A percentile compares a stretch with the other conserved stretches of the same genome.
Evolutionary conservation across 1,284 basidiomycete species (phyloP).

Genomic region (Apiotrichum laibachii): DNA sequence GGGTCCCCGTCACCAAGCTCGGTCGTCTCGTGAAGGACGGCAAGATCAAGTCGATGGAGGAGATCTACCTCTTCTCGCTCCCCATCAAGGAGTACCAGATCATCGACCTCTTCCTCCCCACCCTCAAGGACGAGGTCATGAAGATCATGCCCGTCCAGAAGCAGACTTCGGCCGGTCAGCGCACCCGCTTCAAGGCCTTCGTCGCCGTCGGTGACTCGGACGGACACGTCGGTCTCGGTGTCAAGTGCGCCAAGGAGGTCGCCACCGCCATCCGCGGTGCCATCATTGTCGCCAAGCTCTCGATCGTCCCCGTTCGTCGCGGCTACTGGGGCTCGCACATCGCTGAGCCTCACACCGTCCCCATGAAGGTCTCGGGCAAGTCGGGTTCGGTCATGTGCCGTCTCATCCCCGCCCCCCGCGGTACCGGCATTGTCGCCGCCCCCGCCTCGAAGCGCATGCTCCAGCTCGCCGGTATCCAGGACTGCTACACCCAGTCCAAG

Average conservation of each 20-base stretch:
- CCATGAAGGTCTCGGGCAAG: constrained; percentile 97
- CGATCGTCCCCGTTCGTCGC: constrained; percentile 94
- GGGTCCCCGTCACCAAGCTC: constrained; percentile 96
- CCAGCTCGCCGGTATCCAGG: constrained; percentile 96
- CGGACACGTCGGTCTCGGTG: constrained; percentile 95
- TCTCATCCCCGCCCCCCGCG: constrained; percentile 96
- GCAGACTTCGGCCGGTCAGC: constrained; percentile 99
- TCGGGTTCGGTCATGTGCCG: constrained; percentile 99
- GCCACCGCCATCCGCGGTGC: constrained; percentile 98
- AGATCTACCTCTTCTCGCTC: constrained; percentile 99
- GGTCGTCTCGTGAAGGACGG: constrained; percentile 99
- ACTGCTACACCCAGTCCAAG: constrained; percentile 78
- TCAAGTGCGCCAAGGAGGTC: constrained; percentile 99
- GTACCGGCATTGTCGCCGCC: constrained; percentile 99
- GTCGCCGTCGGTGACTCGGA: constrained; percentile 99
- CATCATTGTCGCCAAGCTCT: constrained; percentile 97
- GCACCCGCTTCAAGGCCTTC: constrained; percentile 99
- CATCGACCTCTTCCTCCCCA: constrained; percentile 94
- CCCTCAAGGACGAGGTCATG: constrained; percentile 99
- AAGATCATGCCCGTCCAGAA: constrained; percentile 99
- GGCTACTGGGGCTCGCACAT: constrained; percentile 99
- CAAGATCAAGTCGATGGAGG: constrained; percentile 99
- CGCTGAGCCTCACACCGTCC: constrained; percentile 98
- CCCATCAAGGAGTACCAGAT: constrained; percentile 99
- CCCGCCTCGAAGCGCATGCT: constrained; percentile 95